A percentile compares a stretch with the other conserved stretches of the same genome.
These are phyloP conservation scores for Alternaria alternata DNA, from an alignment of 2,329 filamentous ascomycete species.

Conservation along the genomic window DNA sequence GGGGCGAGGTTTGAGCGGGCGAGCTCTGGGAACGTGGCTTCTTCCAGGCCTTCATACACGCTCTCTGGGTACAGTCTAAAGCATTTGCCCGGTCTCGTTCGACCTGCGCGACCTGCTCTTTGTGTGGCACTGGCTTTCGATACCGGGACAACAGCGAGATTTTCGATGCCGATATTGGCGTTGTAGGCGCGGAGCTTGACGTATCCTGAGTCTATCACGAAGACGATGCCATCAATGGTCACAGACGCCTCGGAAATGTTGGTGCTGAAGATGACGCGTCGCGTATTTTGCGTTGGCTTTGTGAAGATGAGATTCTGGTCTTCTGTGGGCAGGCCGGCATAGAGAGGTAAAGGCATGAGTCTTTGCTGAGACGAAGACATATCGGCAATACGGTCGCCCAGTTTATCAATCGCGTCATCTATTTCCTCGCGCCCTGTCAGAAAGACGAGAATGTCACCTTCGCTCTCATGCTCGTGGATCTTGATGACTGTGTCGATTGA, in stretches of 20 bases:
- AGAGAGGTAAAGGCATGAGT: constrained; percentile 79
- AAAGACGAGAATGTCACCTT: constrained; percentile 91
- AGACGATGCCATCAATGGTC: constrained; percentile 89
- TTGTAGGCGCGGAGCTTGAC: constrained; percentile 90
- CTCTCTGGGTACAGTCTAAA: constrained; percentile 89
- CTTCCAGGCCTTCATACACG: constrained; percentile 70
- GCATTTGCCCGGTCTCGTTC: constrained; percentile 91
- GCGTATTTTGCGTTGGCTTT: constrained; percentile 77
- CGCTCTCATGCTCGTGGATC: constrained; percentile 80
- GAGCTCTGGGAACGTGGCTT: constrained; percentile 85
- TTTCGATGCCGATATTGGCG: constrained; percentile 84
- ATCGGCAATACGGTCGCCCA: constrained; percentile 74
- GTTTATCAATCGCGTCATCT: constrained; percentile 78
- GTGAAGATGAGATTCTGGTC: constrained; percentile 97
- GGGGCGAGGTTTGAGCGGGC: constrained; percentile 91
- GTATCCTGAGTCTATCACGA: constrained; percentile 89
- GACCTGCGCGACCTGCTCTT: constrained; percentile 86
- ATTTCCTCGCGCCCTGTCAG: constrained; percentile 94
- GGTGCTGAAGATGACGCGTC: constrained; percentile 92
- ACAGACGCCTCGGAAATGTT: constrained; percentile 97
- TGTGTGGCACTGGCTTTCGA: constrained; percentile 95
- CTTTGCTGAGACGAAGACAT: constrained; percentile 67
- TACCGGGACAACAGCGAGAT: constrained; percentile 79
- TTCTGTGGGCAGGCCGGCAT: constrained; percentile 86
- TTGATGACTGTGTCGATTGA: constrained; percentile 85